These are phyloP conservation scores for Mycena amicta DNA, from an alignment of 768 basidiomycete genomes.

Conservation along the genomic window DNA sequence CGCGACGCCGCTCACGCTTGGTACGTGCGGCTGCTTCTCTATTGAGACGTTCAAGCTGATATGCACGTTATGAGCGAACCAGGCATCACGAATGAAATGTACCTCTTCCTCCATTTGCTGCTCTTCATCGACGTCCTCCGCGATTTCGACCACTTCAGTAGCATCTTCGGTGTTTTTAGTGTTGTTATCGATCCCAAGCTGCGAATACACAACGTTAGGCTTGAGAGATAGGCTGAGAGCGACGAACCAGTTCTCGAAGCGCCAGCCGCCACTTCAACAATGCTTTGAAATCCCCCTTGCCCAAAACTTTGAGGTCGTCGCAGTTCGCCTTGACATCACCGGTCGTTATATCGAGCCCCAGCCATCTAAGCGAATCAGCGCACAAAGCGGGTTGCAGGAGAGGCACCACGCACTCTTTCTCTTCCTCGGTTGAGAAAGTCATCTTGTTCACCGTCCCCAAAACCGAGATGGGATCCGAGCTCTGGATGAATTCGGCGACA, in stretches of 20 bases:
- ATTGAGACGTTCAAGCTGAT: slow-evolving; percentile 82
- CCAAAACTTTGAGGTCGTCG: slow-evolving; percentile 92
- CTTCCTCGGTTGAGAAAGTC: slow-evolving; percentile 78
- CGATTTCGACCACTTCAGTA: slow-evolving; percentile 70
- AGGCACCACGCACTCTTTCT: slow-evolving; percentile 66
- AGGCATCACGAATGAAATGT: slow-evolving; percentile 1
- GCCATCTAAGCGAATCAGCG: slow-evolving; percentile 57
- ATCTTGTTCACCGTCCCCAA: slow-evolving; percentile 82
- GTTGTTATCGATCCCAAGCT: slow-evolving; percentile 87
- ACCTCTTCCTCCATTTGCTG: slow-evolving; percentile 90
- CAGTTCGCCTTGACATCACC: slow-evolving; percentile 81
- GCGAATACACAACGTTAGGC: no score
- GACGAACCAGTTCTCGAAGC: slow-evolving; percentile 84
- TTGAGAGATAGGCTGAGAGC: not conserved
- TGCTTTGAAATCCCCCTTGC: slow-evolving; percentile 95
- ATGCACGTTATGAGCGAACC: slow-evolving; percentile 7
- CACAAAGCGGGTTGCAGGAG: slow-evolving; percentile 5
- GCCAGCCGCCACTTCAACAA: slow-evolving; percentile 89
- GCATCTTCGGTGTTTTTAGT: slow-evolving; percentile 71
- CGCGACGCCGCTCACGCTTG: slow-evolving; percentile 80
- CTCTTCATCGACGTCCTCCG: slow-evolving; percentile 81
- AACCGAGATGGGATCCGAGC: slow-evolving; percentile 72
- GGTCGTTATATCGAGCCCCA: slow-evolving; percentile 69
- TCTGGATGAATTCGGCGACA: slow-evolving; percentile 72
- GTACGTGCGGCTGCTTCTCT: slow-evolving; percentile 69